phyloP scores from a whole-genome alignment of 495 filamentous ascomycete genomes.

The Hyaloscypha hepaticicola region DNA sequence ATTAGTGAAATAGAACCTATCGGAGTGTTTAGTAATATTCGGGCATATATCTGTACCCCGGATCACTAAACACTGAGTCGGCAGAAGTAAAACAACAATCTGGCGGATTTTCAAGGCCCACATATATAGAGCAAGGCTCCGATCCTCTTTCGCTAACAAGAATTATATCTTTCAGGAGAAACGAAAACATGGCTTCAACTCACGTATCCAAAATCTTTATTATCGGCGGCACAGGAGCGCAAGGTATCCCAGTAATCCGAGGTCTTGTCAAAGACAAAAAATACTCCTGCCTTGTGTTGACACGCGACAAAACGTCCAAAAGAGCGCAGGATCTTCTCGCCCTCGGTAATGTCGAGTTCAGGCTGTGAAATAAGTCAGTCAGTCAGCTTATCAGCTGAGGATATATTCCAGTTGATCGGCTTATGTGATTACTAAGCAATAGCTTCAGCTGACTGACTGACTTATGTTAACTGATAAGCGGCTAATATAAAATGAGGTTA shows the following conservation, averaged over 20 bases:
- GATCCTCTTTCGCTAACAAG: background rate
- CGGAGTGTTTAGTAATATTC: background rate
- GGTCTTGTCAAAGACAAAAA: slow-evolving; percentile 35
- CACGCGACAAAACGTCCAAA: slow-evolving; percentile 33
- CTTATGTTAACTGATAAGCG: too few relatives aligned
- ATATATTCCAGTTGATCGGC: too few relatives aligned
- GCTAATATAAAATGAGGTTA: too few relatives aligned
- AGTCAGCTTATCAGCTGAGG: too few relatives aligned
- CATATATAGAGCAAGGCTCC: background rate
- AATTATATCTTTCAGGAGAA: background rate
- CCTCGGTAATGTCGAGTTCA: slow-evolving; percentile 42
- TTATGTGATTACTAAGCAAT: too few relatives aligned
- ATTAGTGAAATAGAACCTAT: background rate
- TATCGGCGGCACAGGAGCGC: slow-evolving; percentile 48
- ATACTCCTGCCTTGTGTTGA: slow-evolving; percentile 40
- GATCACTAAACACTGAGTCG: background rate
- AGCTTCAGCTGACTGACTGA: too few relatives aligned
- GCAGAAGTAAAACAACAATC: background rate
- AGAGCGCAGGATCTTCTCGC: slow-evolving; percentile 35
- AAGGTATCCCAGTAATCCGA: slow-evolving; percentile 43
- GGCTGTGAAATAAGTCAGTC: too few relatives aligned
- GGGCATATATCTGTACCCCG: background rate
- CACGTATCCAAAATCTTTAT: slow-evolving; percentile 36
- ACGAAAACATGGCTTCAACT: slow-evolving; percentile 18
- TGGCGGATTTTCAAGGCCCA: background rate